A percentile compares a stretch with the other conserved stretches of the same genome.
phyloP scores from a whole-genome alignment of 305 asterid genomes.

The Fraxinus baroniana region DNA sequence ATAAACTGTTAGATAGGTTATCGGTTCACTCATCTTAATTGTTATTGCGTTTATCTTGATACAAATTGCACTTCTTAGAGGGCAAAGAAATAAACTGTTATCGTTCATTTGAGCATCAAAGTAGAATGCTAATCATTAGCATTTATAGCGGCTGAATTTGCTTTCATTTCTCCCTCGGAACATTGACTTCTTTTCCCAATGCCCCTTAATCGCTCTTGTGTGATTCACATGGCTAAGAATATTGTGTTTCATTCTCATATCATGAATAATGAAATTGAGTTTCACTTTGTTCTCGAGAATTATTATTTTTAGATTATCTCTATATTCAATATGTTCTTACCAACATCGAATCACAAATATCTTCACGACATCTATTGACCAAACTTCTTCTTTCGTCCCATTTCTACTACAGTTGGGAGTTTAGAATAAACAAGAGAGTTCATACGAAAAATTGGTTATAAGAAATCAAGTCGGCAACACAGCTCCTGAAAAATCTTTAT shows the following conservation, averaged over 20 bases:
- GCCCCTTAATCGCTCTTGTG: neutral
- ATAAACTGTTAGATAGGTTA: too few relatives aligned
- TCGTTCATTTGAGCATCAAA: too few relatives aligned
- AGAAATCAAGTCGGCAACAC: neutral
- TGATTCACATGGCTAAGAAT: neutral
- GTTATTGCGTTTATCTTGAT: neutral
- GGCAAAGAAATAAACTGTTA: neutral
- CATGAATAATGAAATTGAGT: neutral
- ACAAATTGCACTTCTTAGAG: neutral
- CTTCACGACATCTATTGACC: neutral
- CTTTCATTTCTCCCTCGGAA: neutral
- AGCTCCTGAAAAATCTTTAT: neutral
- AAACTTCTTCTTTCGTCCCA: neutral
- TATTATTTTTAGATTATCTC: too few relatives aligned
- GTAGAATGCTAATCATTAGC: neutral
- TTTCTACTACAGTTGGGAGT: neutral
- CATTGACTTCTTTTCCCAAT: neutral
- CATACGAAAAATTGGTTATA: neutral
- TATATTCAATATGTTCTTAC: too few relatives aligned
- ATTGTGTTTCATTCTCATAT: neutral
- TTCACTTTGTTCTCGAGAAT: neutral
- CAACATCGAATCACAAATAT: too few relatives aligned
- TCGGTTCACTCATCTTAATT: too few relatives aligned
- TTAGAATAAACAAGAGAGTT: neutral
- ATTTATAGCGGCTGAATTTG: too few relatives aligned